Conservation (phyloP, 176 grass and related monocot species). For the Oryza meridionalis region DNA sequence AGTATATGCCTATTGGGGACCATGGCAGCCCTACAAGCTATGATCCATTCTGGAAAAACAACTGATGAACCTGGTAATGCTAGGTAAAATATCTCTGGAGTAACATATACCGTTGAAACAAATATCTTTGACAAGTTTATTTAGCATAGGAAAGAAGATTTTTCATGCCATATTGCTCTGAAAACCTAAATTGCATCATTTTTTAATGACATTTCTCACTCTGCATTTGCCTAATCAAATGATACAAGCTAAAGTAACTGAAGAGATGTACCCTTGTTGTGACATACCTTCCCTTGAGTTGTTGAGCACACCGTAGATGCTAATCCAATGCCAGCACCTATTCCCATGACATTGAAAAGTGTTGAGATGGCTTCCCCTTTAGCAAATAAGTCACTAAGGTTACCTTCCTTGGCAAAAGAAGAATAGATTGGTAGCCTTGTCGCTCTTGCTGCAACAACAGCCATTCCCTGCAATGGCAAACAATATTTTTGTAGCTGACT, state of each 20-base stretch:
- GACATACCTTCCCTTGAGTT: constrained; percentile 88
- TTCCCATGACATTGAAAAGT: constrained; percentile 84
- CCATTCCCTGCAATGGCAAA: constrained; percentile 70
- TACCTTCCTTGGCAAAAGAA: constrained; percentile 98
- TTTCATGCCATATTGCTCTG: constrained; percentile 3
- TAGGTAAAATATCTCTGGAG: background rate
- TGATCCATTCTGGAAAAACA: background rate
- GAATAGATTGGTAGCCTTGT: constrained; percentile 95
- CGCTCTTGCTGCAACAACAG: constrained; percentile 86
- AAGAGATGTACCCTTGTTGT: constrained; percentile 6
- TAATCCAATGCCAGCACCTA: constrained; percentile 85
- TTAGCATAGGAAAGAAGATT: background rate
- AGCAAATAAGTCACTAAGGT: constrained; percentile 95
- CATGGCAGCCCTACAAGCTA: background rate
- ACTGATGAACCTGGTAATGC: constrained; percentile 12
- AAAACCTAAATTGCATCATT: background rate
- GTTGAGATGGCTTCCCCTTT: constrained; percentile 99
- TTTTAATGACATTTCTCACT: background rate
- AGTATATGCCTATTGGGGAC: background rate
- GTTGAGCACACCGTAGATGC: constrained; percentile 89
- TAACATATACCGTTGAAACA: background rate
- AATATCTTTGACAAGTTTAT: background rate
- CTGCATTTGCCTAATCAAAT: constrained; percentile 3
- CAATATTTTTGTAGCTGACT: background rate
- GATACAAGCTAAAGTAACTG: background rate